A percentile compares a stretch with the other conserved stretches of the same genome.
Conservation (phyloP, 306 rosid genomes). For the Lathyrus sativus region DNA sequence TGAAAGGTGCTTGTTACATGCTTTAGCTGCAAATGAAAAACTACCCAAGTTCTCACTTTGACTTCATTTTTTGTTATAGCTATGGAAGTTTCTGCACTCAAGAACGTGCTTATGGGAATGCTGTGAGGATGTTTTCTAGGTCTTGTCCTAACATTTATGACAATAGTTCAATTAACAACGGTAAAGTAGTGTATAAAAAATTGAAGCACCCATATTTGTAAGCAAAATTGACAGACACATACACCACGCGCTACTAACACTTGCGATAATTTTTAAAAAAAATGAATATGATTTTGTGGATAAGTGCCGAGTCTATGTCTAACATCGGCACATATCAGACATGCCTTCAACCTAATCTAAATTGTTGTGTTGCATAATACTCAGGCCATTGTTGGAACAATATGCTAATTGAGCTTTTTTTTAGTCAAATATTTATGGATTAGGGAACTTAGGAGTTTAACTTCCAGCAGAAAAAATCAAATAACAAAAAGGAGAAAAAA, state of each 20-base stretch:
- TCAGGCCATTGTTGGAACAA: not conserved
- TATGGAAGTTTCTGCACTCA: constrained; percentile 2
- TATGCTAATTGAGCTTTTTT: not conserved
- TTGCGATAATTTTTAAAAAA: not conserved
- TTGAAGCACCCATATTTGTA: too few relatives aligned
- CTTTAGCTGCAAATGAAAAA: constrained; percentile 7
- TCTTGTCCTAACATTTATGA: not conserved
- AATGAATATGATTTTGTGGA: not conserved
- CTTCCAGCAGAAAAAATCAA: not conserved
- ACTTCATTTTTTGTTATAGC: constrained; percentile 25
- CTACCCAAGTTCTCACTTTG: constrained; percentile 42
- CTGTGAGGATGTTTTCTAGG: not conserved
- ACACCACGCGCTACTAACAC: not conserved
- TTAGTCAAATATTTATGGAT: not conserved
- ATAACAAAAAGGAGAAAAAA: not conserved
- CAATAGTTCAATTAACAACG: too few relatives aligned
- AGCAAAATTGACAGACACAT: not conserved
- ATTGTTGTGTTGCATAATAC: not conserved
- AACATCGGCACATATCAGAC: not conserved
- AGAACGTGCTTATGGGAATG: constrained; percentile 1
- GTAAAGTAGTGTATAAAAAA: too few relatives aligned
- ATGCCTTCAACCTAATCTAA: not conserved
- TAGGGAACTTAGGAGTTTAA: not conserved
- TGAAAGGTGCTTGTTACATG: constrained; percentile 27
- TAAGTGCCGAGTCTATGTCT: not conserved